Evolutionary conservation across 352 stramenopile genomes (phyloP).

Genomic region (Phytophthora europaea): DNA sequence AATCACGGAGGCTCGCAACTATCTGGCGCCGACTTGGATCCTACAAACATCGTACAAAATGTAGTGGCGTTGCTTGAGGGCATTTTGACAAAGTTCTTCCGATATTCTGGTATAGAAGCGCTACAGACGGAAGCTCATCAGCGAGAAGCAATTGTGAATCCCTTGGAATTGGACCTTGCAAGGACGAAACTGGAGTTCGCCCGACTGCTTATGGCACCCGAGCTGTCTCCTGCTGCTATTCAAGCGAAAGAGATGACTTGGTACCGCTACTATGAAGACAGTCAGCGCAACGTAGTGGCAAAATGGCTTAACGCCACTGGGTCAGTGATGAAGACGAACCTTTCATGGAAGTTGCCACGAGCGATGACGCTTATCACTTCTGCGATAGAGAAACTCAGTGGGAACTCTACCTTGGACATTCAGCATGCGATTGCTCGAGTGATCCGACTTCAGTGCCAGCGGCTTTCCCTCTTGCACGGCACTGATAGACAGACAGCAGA

Average conservation of each 20-base stretch:
- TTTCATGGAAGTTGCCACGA: conserved; percentile 32
- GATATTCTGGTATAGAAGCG: background rate
- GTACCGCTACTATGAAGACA: conserved; percentile 63
- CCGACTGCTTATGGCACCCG: conserved; percentile 43
- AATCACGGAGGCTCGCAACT: background rate
- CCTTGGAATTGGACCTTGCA: conserved; percentile 39
- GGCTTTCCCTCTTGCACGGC: conserved; percentile 54
- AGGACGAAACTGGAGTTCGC: conserved; percentile 51
- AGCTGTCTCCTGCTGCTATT: conserved; percentile 40
- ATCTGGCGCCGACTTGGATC: conserved; percentile 4
- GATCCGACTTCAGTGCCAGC: conserved; percentile 52
- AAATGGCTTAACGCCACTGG: conserved; percentile 75
- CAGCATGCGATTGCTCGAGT: conserved; percentile 35
- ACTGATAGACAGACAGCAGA: conserved; percentile 28
- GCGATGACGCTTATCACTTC: conserved; percentile 44
- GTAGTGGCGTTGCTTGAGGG: conserved; percentile 18
- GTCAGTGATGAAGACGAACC: conserved; percentile 12
- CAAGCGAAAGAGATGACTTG: conserved; percentile 73
- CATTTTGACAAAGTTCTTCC: conserved; percentile 5
- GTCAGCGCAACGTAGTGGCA: conserved; percentile 64
- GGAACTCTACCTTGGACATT: conserved; percentile 25
- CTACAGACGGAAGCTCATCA: conserved; percentile 9
- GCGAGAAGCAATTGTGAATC: conserved; percentile 23
- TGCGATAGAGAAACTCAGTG: conserved; percentile 27
- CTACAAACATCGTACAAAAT: conserved; percentile 31